These are phyloP conservation scores for Pelargonium fulgidum DNA, from an alignment of 441 rosid species.

Conservation along the genomic window DNA sequence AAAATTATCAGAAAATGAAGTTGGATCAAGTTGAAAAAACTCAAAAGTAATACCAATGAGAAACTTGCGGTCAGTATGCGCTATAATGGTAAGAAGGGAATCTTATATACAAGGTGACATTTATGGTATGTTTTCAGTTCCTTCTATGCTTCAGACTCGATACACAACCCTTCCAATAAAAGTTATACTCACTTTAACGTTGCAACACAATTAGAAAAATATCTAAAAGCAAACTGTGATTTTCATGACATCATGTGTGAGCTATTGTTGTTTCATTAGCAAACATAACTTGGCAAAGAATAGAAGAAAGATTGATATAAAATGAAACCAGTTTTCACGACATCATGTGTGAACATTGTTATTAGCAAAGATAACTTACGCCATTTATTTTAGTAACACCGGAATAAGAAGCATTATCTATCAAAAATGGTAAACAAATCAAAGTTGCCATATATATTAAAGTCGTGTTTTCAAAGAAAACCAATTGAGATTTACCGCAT, in stretches of 20 bases:
- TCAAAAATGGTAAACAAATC: too few relatives aligned
- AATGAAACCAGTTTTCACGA: background rate
- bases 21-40: background rate
- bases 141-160: background rate
- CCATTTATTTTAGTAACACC: too few relatives aligned
- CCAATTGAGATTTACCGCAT: too few relatives aligned
- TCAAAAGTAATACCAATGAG: background rate
- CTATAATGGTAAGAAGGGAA: too few relatives aligned
- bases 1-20: background rate
- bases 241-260: too few relatives aligned
- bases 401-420: too few relatives aligned
- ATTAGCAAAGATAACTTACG: too few relatives aligned
- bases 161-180: background rate
- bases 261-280: too few relatives aligned
- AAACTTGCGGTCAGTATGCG: background rate
- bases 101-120: background rate
- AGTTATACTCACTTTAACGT: background rate
- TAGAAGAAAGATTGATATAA: background rate
- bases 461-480: too few relatives aligned
- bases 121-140: background rate
- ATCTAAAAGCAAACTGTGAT: background rate
- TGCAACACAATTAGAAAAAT: background rate
- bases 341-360: too few relatives aligned
- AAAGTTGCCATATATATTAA: too few relatives aligned
- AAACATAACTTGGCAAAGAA: background rate